These are phyloP conservation scores for Echria macrotheca DNA, from an alignment of 495 filamentous ascomycete genomes.

Conservation along the genomic window DNA sequence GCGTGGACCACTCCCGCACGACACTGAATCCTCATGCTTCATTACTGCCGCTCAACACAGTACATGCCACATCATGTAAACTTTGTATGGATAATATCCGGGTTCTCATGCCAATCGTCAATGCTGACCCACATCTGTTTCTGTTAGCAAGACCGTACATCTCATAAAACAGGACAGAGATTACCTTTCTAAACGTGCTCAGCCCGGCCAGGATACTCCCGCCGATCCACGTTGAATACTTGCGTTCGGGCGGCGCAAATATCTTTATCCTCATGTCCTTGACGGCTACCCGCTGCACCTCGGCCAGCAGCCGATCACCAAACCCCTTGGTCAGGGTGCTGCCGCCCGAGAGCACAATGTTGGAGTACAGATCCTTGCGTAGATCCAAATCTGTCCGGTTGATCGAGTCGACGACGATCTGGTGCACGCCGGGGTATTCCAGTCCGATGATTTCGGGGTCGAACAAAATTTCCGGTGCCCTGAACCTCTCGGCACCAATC, in stretches of 20 bases:
- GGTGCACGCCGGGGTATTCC: conserved; percentile 95
- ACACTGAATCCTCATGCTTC: no score
- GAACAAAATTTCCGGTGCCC: conserved; percentile 95
- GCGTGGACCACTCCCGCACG: no score
- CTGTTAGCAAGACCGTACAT: not conserved
- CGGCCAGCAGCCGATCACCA: conserved; percentile 85
- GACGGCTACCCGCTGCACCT: conserved; percentile 87
- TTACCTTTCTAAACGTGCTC: conserved; percentile 96
- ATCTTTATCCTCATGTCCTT: conserved; percentile 99
- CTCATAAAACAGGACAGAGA: conserved; percentile 17
- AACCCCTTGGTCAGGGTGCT: conserved; percentile 85
- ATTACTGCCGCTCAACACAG: no score
- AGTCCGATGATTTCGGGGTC: conserved; percentile 95
- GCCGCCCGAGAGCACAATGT: conserved; percentile 94
- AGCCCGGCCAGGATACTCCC: conserved; percentile 95
- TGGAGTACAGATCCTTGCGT: conserved; percentile 86
- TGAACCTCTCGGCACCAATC: conserved; percentile 88
- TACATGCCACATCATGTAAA: no score
- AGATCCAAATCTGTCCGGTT: conserved; percentile 96
- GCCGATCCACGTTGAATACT: conserved; percentile 98
- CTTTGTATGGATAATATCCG: conserved; percentile 96
- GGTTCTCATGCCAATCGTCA: conserved; percentile 99
- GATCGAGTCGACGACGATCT: conserved; percentile 95
- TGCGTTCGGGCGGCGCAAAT: conserved; percentile 92
- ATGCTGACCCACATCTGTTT: conserved; percentile 96